Evolutionary conservation across 495 filamentous ascomycete genomes (phyloP).

Genomic region (Penicillium waksmanii): DNA sequence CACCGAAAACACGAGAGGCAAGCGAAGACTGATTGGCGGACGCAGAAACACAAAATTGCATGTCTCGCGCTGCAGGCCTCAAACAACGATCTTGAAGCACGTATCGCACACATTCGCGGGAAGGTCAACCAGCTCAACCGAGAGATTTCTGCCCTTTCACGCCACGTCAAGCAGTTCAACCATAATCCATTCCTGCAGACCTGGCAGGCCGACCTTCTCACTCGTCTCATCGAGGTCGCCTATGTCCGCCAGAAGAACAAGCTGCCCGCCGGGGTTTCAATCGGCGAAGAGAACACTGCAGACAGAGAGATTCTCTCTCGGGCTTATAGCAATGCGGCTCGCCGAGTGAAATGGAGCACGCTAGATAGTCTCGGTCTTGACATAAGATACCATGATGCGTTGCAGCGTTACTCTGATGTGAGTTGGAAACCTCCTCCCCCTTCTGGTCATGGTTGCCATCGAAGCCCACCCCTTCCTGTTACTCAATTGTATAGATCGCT

Average conservation of each 20-base stretch:
- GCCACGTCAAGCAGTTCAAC: conserved; percentile 31
- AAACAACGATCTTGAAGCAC: conserved; percentile 30
- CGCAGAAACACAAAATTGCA: conserved; percentile 10
- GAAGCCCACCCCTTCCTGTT: conserved; percentile 15
- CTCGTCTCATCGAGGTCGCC: conserved; percentile 43
- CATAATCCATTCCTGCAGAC: conserved; percentile 34
- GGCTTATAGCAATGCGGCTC: conserved; percentile 34
- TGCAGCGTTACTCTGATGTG: conserved; percentile 41
- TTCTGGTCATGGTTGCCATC: background rate
- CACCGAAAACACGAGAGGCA: background rate
- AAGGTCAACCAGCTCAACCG: conserved; percentile 29
- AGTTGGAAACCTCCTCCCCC: conserved; percentile 2
- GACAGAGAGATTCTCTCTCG: conserved; percentile 28
- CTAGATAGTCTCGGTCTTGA: conserved; percentile 34
- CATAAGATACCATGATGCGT: conserved; percentile 29
- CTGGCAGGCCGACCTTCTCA: conserved; percentile 46
- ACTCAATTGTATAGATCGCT: conserved; percentile 27
- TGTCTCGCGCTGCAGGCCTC: conserved; percentile 19
- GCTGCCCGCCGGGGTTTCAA: conserved; percentile 25
- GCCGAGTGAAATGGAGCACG: conserved; percentile 27
- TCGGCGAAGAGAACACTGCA: conserved; percentile 17
- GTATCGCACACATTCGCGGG: conserved; percentile 25
- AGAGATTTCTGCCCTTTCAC: conserved; percentile 34
- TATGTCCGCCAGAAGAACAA: conserved; percentile 30
- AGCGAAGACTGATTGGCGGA: background rate